phyloP scores from a whole-genome alignment of 441 rosid species.

The Lepidium campestre region DNA sequence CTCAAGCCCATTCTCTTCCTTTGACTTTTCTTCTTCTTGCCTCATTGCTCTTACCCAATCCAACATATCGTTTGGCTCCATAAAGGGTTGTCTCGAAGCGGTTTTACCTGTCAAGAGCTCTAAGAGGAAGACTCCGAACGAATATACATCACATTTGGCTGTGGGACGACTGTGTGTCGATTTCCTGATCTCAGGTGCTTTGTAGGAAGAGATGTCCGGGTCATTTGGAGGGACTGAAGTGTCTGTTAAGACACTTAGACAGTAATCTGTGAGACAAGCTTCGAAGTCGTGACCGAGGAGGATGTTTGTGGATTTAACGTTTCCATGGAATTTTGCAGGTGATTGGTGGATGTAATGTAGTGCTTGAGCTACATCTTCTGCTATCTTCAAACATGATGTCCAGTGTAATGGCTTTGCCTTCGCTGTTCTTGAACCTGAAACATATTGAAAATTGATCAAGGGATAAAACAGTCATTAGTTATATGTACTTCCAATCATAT shows the following conservation, averaged over 20 bases:
- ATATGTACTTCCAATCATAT: background rate
- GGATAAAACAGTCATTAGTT: background rate
- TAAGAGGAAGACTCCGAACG: conserved; percentile 71
- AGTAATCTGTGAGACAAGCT: conserved; percentile 74
- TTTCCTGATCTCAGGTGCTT: conserved; percentile 71
- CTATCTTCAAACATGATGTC: conserved; percentile 93
- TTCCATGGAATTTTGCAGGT: conserved; percentile 70
- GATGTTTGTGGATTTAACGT: conserved; percentile 73
- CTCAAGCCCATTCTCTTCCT: conserved; percentile 49
- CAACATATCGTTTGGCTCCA: conserved; percentile 47
- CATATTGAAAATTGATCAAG: background rate
- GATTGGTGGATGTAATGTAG: conserved; percentile 76
- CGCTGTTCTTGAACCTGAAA: conserved; percentile 50
- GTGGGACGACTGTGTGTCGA: conserved; percentile 33
- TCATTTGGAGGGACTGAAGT: conserved; percentile 30
- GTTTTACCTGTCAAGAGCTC: conserved; percentile 72
- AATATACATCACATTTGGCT: conserved; percentile 66
- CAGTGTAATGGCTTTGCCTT: conserved; percentile 90
- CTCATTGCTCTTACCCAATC: conserved; percentile 69
- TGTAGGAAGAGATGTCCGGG: conserved; percentile 47
- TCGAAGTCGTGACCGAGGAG: conserved; percentile 84
- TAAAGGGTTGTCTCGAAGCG: conserved; percentile 62
- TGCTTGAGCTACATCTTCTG: conserved; percentile 91
- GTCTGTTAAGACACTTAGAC: conserved; percentile 54
- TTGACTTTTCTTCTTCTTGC: conserved; percentile 36